These are phyloP conservation scores for Saturnispora hagleri DNA, from an alignment of 805 yeast species.

Conservation along the genomic window DNA sequence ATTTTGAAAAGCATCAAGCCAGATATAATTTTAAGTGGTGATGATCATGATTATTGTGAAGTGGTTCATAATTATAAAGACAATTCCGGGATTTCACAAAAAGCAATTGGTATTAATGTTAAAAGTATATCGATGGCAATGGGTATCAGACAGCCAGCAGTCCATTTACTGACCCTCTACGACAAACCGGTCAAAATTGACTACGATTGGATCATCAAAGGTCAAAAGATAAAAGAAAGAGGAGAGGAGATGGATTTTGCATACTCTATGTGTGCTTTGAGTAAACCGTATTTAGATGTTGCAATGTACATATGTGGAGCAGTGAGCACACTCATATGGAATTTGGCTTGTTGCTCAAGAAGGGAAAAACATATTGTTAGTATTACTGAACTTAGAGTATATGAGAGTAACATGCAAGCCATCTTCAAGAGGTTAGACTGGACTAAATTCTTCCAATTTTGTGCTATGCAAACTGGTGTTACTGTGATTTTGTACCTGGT, in stretches of 20 bases:
- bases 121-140: slow-evolving; percentile 87
- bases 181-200: slow-evolving; percentile 10
- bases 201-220: slow-evolving; percentile 21
- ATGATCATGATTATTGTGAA: slow-evolving; percentile 94
- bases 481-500: background rate
- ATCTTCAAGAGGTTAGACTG: background rate
- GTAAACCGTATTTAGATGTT: slow-evolving; percentile 37
- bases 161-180: slow-evolving; percentile 28
- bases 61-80: slow-evolving; percentile 39
- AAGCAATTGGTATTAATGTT: slow-evolving; percentile 30
- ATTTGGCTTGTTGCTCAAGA: slow-evolving; percentile 1
- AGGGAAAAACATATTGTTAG: background rate
- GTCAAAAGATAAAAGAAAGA: slow-evolving; percentile 16
- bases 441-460: background rate
- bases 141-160: slow-evolving; percentile 41
- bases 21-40: slow-evolving; percentile 73
- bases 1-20: slow-evolving; percentile 57
- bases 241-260: slow-evolving; percentile 29
- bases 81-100: background rate
- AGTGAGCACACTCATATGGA: slow-evolving; percentile 15
- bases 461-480: background rate
- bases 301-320: slow-evolving; percentile 31
- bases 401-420: background rate
- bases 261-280: slow-evolving; percentile 38
- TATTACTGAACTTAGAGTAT: background rate